Evolutionary conservation across 257 asterid genomes (phyloP).

Genomic region (Leonotis leonurus): DNA sequence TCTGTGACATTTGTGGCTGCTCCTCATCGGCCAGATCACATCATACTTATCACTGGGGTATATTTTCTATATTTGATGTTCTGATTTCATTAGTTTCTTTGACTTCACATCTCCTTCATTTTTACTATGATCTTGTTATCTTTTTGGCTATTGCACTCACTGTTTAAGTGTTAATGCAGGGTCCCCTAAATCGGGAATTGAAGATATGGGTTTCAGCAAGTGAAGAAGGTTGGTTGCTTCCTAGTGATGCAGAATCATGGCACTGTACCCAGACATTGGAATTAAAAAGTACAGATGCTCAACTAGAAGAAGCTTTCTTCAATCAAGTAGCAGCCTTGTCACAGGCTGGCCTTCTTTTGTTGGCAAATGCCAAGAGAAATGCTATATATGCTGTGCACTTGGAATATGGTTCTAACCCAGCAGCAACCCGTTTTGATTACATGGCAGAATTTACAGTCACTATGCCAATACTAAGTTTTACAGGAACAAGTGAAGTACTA

Average conservation of each 20-base stretch:
- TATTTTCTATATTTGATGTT: neutral
- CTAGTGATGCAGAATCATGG: conserved; percentile 92
- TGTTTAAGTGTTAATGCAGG: conserved; percentile 39
- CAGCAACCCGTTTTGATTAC: conserved; percentile 75
- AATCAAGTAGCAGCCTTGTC: conserved; percentile 92
- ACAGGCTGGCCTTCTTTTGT: conserved; percentile 69
- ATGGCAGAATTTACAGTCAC: conserved; percentile 89
- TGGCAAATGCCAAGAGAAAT: conserved; percentile 93
- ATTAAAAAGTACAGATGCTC: conserved; percentile 68
- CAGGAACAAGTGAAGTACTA: conserved; percentile 73
- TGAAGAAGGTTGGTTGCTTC: conserved; percentile 98
- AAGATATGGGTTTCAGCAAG: conserved; percentile 88
- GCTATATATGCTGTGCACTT: conserved; percentile 95
- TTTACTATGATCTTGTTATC: conserved; percentile 6
- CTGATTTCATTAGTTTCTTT: neutral
- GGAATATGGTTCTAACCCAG: conserved; percentile 85
- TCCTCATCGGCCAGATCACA: conserved; percentile 85
- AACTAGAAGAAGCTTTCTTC: conserved; percentile 72
- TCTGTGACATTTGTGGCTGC: conserved; percentile 92
- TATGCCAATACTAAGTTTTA: conserved; percentile 95
- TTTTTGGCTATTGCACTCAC: conserved; percentile 12
- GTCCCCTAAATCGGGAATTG: conserved; percentile 77
- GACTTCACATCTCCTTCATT: conserved; percentile 10
- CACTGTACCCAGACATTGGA: conserved; percentile 78
- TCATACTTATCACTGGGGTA: conserved; percentile 97